Evolutionary conservation across 306 rosid species (phyloP), one percentile per base, ranked within the genome.

Genomic region (Cucurbita pepo): DNA sequence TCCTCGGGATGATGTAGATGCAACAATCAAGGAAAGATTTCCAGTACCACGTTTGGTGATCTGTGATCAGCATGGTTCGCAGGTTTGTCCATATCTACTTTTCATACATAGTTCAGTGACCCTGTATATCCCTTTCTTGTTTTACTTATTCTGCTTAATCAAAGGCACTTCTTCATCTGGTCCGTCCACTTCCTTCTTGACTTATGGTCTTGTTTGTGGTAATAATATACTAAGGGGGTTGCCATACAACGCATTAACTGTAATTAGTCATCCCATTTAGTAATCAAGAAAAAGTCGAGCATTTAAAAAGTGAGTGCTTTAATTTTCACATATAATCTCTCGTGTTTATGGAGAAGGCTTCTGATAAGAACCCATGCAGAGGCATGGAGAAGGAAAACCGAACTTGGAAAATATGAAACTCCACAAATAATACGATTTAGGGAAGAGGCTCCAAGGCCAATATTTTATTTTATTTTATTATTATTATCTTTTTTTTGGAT

Each of bases 31-130:
- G 83, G 97, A 91, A 82, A 91, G 97, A 80, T 91, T 94, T 86
- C 97, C 99, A 18, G 95, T 88, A 37, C 97, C 99, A 76, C 99
- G 99, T 74, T 69, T 94, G 55, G 99, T 94, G 75, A 82, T 94
- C 63, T 94, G 99, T 72, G 99, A 94, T 81, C 99, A 94, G 88
- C 83, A 94, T 78, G 96, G 97, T 60, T 94, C 99, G 66, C 99
- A 94, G 99, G 99, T 89, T 45, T 25, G 69, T 51, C 34, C 9
- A 11, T 44, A 55, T 63, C 56, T 13, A 52, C 65, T 25, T 56
- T 64, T 50, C 44, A 56, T 60, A 14, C 30, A 71, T 15, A 38
- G n/a, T 52, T 50, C 41, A 30, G 30, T n/a, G 50, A 54, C 16
- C 45, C 44, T 10, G 37, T 38, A 7, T 71, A 2, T 37, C 11